Percentiles rank a stretch among this genome's conserved stretches.
Conservation (phyloP, 2,329 filamentous ascomycete species). For the Claviceps lovelessii region DNA sequence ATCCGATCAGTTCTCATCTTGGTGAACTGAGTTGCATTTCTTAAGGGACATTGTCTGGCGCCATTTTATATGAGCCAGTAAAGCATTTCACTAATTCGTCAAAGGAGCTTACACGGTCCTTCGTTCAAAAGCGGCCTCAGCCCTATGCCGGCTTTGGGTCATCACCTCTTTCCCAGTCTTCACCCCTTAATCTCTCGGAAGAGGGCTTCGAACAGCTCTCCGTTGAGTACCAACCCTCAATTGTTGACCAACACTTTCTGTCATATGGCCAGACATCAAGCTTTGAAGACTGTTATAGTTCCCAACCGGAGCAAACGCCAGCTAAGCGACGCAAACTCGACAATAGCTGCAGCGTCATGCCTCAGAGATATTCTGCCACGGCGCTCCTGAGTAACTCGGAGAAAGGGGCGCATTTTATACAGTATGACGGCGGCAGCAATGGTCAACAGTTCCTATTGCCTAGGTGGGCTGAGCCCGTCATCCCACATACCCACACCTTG, state of each 20-base stretch:
- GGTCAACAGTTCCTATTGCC: slow-evolving; percentile 10
- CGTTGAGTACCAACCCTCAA: slow-evolving; percentile 12
- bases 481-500: slow-evolving; percentile 12
- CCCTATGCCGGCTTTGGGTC: slow-evolving; percentile 13
- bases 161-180: slow-evolving; percentile 8
- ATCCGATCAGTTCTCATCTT: not conserved
- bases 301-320: slow-evolving; percentile 11
- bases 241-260: slow-evolving; percentile 14
- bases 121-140: slow-evolving; percentile 17
- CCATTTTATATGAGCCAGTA: not conserved
- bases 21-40: not conserved
- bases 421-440: slow-evolving; percentile 1
- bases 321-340: slow-evolving; percentile 20
- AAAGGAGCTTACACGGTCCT: slow-evolving; percentile 18
- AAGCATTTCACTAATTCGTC: slow-evolving; percentile 21
- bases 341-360: slow-evolving; percentile 18
- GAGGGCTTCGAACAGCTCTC: slow-evolving; percentile 1
- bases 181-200: slow-evolving; percentile 9
- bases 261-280: slow-evolving; percentile 20
- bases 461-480: slow-evolving; percentile 11
- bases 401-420: not conserved
- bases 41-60: not conserved
- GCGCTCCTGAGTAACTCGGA: not conserved
- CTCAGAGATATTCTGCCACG: slow-evolving; percentile 9
- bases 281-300: slow-evolving; percentile 16